Evolutionary conservation across 768 basidiomycete species (phyloP).

Genomic region (Leccinum subtestaceum): DNA sequence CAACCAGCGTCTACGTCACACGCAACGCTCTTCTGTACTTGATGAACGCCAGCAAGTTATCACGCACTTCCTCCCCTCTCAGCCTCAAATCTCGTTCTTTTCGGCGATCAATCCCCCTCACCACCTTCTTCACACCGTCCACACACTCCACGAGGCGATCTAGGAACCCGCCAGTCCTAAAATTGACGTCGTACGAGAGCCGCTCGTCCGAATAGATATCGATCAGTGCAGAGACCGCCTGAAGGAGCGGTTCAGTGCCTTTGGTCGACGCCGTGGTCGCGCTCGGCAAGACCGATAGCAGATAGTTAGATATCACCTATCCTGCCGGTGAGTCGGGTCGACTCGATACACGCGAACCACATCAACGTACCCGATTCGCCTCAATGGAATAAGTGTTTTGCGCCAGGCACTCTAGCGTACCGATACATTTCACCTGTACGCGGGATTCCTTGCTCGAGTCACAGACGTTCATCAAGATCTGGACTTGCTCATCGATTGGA

Average conservation of each 20-base stretch:
- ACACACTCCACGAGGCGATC: slow-evolving; percentile 54
- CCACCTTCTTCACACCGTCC: slow-evolving; percentile 58
- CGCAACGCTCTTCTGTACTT: slow-evolving; percentile 61
- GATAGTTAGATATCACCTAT: slow-evolving; percentile 61
- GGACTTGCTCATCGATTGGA: slow-evolving; percentile 59
- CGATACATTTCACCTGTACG: slow-evolving; percentile 65
- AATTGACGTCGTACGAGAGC: slow-evolving; percentile 76
- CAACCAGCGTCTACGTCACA: not conserved
- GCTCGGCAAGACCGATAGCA: slow-evolving; percentile 62
- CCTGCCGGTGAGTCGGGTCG: not conserved
- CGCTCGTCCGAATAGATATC: slow-evolving; percentile 93
- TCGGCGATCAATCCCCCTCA: slow-evolving; percentile 63
- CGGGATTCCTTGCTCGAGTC: slow-evolving; percentile 33
- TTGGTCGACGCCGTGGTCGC: slow-evolving; percentile 36
- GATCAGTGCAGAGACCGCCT: slow-evolving; percentile 78
- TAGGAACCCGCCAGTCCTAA: slow-evolving; percentile 60
- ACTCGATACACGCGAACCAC: slow-evolving; percentile 6
- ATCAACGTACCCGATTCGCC: slow-evolving; percentile 43
- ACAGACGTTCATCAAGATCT: slow-evolving; percentile 65
- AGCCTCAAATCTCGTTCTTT: slow-evolving; percentile 61
- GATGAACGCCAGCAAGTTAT: slow-evolving; percentile 75
- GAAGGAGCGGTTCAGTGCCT: slow-evolving; percentile 69
- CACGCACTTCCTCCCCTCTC: slow-evolving; percentile 72
- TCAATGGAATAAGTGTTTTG: slow-evolving; percentile 61
- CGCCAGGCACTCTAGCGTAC: slow-evolving; percentile 82